phyloP scores from a whole-genome alignment of 805 yeast genomes.

The Sugiyamaella smithiae region DNA sequence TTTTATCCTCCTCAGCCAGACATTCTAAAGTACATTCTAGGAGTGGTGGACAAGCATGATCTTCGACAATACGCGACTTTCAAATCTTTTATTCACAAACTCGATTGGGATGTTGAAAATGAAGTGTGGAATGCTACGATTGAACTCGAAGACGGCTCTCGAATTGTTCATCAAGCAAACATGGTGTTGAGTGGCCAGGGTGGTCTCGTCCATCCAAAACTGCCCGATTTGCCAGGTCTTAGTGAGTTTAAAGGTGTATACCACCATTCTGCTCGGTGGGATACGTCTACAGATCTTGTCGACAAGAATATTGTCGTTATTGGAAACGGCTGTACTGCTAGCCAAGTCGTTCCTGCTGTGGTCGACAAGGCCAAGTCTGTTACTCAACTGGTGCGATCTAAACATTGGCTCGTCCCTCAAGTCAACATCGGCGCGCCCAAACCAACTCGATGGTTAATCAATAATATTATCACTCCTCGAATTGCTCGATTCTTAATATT shows the following conservation, averaged over 20 bases:
- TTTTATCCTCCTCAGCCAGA: constrained; percentile 20
- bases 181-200: constrained; percentile 19
- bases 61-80: constrained; percentile 13
- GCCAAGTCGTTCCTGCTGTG: constrained; percentile 20
- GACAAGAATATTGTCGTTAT: constrained; percentile 21
- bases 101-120: constrained; percentile 18
- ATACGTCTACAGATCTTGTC: constrained; percentile 12
- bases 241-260: constrained; percentile 19
- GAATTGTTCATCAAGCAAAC: constrained; percentile 12
- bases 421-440: constrained; percentile 10
- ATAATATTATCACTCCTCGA: background rate
- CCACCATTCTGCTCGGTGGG: constrained; percentile 23
- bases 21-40: constrained; percentile 14
- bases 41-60: constrained; percentile 17
- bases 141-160: constrained; percentile 12
- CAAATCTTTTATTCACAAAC: constrained; percentile 6
- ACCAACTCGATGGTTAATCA: background rate
- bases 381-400: constrained; percentile 19
- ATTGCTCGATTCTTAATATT: constrained; percentile 14
- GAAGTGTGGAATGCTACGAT: constrained; percentile 15
- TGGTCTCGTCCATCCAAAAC: constrained; percentile 16
- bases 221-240: constrained; percentile 16
- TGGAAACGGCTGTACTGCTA: constrained; percentile 25
- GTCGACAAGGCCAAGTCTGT: constrained; percentile 12
- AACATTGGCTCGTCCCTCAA: constrained; percentile 21